Base-by-base conservation (phyloP, 2,329 filamentous ascomycete species). In the Ampelomyces quisqualis region DNA sequence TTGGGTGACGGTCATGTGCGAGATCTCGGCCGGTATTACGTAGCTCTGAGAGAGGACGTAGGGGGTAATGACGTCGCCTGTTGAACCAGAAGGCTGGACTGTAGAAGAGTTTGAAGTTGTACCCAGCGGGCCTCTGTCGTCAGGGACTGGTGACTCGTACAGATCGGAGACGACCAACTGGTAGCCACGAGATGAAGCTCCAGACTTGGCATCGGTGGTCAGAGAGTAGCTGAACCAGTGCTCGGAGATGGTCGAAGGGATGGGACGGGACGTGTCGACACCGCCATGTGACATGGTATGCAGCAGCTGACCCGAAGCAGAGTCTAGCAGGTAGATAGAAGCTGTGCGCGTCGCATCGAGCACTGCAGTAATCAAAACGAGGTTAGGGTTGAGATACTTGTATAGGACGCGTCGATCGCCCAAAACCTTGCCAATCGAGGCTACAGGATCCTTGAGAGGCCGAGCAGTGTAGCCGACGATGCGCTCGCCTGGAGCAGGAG, bases 211-310 rank as follows among this genome's bases (percentile, higher is more conserved):
- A 47, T 83, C 79, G 6, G 70, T 57, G 1, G 77, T 73, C 67
- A 90, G 87, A 6, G 88, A 86, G 73, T 95, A 97, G 5, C 84
- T 79, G 61, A 94, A 90, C 90, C 91, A 97, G 70, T 98, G 97
- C 74, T 98, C 93, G 0, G 90, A 86, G 37, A 96, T 76, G 18
- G 82, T 80, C 28, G 90, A 89, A 15, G 86, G 76, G 45, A 95
- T 85, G 0, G 84, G 78, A 62, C 90, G 85, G 33, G 71, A 74
- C 1, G 80, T 75, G 61, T 97, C 90, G 22, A 95, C 82, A 3
- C 85, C 85, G 5, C 77, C 69, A 62, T 95, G 84, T 0, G 76
- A 80, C 31, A 81, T 77, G 1, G 87, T 82, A 51, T 88, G 77
- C 2, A 98, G 76, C 14, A 95, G 70, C 46, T 86, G 79, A 18